Conservation (phyloP, 208 protist species). For the Trypanosoma mega region DNA sequence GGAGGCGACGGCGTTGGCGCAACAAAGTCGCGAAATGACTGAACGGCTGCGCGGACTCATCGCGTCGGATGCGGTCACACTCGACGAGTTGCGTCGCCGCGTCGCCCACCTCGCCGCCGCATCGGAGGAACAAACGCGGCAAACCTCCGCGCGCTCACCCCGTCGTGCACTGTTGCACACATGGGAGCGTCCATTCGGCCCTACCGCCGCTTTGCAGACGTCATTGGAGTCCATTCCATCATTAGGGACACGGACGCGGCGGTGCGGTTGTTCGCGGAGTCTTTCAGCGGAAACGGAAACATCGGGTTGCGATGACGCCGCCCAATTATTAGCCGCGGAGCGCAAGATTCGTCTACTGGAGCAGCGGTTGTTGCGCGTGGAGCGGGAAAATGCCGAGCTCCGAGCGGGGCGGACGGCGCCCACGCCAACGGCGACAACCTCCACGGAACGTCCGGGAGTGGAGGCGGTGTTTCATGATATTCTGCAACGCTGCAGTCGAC, state of each 20-base stretch:
- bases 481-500: slow-evolving; percentile 13
- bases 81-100: background rate
- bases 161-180: slow-evolving; percentile 1
- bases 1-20: background rate
- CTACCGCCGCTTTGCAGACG: background rate
- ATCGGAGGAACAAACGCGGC: too few species aligned
- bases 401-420: background rate
- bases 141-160: too few species aligned
- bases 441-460: background rate
- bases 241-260: too few species aligned
- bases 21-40: slow-evolving; percentile 4
- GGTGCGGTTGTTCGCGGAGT: too few species aligned
- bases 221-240: too few species aligned
- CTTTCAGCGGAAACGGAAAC: background rate
- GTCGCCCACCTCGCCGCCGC: background rate
- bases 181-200: slow-evolving; percentile 1
- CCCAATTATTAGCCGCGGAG: slow-evolving; percentile 8
- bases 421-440: background rate
- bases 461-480: slow-evolving; percentile 13
- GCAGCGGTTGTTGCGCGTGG: slow-evolving; percentile 7
- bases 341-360: slow-evolving; percentile 16
- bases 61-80: background rate
- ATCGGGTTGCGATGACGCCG: background rate
- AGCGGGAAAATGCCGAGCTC: slow-evolving; percentile 18
- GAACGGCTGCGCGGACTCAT: background rate